Conservation (phyloP, 2,329 filamentous ascomycete genomes). For the Ophiostoma perfectum region DNA sequence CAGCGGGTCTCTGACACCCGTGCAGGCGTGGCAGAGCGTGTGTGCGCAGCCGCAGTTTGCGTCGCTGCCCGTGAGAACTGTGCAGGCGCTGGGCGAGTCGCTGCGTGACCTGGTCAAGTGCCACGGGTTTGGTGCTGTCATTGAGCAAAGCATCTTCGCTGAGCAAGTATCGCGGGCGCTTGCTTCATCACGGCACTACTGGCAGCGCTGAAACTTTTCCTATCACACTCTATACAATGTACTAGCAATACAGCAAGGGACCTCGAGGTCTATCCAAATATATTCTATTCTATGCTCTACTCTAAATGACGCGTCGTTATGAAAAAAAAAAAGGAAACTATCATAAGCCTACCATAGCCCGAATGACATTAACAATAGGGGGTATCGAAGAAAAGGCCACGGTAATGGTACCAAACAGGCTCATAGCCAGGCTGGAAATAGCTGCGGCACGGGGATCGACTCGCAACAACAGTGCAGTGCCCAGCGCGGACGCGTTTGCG, state of each 20-base stretch:
- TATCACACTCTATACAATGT: no score
- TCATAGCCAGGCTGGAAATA: constrained; percentile 56
- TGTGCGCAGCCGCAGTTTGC: constrained; percentile 18
- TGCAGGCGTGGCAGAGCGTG: constrained; percentile 22
- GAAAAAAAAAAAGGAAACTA: no score
- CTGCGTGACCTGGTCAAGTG: constrained; percentile 18
- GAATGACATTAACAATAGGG: constrained; percentile 44
- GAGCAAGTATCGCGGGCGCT: background rate
- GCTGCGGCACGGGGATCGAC: constrained; percentile 56
- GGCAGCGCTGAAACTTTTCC: no score
- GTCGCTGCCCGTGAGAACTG: background rate
- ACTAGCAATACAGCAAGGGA: no score
- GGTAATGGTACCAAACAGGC: constrained; percentile 54
- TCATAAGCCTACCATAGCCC: constrained; percentile 43
- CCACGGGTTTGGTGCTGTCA: constrained; percentile 21
- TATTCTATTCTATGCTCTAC: background rate
- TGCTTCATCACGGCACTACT: background rate
- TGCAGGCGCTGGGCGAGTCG: constrained; percentile 13
- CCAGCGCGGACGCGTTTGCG: constrained; percentile 55
- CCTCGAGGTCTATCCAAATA: background rate
- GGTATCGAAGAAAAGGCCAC: constrained; percentile 55
- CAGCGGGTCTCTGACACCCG: constrained; percentile 18
- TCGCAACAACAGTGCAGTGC: constrained; percentile 50
- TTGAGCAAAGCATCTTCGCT: constrained; percentile 7
- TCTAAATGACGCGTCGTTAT: no score